Conservation (phyloP, 441 rosid genomes). For the Pelargonium cotyledonis region DNA sequence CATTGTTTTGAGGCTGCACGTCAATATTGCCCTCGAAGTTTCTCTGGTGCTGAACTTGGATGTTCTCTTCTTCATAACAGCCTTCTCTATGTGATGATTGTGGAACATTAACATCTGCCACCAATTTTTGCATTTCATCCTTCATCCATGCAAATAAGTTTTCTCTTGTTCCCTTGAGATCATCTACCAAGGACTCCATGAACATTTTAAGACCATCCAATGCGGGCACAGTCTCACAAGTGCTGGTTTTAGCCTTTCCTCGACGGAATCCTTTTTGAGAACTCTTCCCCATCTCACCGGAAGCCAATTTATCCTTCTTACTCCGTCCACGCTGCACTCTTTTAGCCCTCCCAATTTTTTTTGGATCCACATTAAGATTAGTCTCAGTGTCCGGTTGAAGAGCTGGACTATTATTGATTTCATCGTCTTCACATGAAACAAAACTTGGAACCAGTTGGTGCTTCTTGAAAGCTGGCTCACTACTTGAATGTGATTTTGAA, state of each 20-base stretch:
- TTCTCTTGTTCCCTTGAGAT: conserved; percentile 39
- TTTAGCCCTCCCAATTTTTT: conserved; percentile 22
- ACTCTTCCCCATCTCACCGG: conserved; percentile 19
- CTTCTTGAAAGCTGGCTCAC: conserved; percentile 28
- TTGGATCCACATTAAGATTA: conserved; percentile 21
- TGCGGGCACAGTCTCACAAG: conserved; percentile 23
- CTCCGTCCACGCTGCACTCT: conserved; percentile 24
- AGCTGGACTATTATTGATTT: conserved; percentile 21
- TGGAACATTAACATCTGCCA: conserved; percentile 24
- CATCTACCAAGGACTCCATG: conserved; percentile 44
- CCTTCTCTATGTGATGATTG: conserved; percentile 19
- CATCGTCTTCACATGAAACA: conserved; percentile 26
- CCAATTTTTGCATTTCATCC: conserved; percentile 45
- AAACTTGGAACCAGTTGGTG: conserved; percentile 25
- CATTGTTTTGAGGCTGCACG: conserved; percentile 14
- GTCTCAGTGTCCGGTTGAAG: conserved; percentile 22
- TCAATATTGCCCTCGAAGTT: too few relatives aligned
- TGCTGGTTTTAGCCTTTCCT: conserved; percentile 27
- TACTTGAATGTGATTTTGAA: conserved; percentile 26
- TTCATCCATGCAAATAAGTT: conserved; percentile 45
- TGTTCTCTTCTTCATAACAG: conserved; percentile 17
- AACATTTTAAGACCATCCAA: conserved; percentile 36
- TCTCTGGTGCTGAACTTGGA: conserved; percentile 5
- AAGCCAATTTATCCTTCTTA: conserved; percentile 12
- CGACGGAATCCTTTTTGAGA: conserved; percentile 9